Evolutionary conservation across 495 filamentous ascomycete genomes (phyloP).

Genomic region (Hypoxylon subgilvum): DNA sequence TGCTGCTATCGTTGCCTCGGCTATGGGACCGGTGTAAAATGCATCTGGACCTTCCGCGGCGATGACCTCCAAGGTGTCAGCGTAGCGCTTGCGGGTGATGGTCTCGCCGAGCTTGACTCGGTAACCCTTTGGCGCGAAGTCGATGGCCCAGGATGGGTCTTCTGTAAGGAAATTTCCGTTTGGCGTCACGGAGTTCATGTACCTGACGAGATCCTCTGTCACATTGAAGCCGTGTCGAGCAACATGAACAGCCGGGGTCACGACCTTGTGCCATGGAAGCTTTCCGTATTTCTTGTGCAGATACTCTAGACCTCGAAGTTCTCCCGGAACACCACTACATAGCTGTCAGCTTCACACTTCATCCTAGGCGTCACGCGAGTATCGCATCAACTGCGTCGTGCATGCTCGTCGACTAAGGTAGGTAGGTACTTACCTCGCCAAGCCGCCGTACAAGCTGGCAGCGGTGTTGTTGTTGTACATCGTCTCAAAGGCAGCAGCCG

Average conservation of each 20-base stretch:
- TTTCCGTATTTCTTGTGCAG: slow-evolving; percentile 74
- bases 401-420: neutral
- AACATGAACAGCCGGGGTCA: slow-evolving; percentile 69
- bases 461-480: slow-evolving; percentile 70
- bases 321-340: slow-evolving; percentile 73
- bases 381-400: neutral
- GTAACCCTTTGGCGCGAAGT: slow-evolving; percentile 76
- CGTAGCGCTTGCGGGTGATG: slow-evolving; percentile 75
- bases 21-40: slow-evolving; percentile 74
- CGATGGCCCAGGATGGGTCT: slow-evolving; percentile 75
- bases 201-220: slow-evolving; percentile 66
- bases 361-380: neutral
- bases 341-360: slow-evolving; percentile 6
- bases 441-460: slow-evolving; percentile 58
- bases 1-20: slow-evolving; percentile 71
- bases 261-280: slow-evolving; percentile 70
- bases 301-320: slow-evolving; percentile 73
- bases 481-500: slow-evolving; percentile 72
- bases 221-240: slow-evolving; percentile 73
- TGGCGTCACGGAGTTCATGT: slow-evolving; percentile 56
- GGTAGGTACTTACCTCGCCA: slow-evolving; percentile 62
- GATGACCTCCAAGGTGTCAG: slow-evolving; percentile 73
- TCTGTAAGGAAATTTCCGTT: slow-evolving; percentile 47
- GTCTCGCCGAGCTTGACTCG: slow-evolving; percentile 68
- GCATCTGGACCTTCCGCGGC: slow-evolving; percentile 68